These are phyloP conservation scores for Papiliotrema laurentii DNA, from an alignment of 1,284 basidiomycete species.

Conservation along the genomic window DNA sequence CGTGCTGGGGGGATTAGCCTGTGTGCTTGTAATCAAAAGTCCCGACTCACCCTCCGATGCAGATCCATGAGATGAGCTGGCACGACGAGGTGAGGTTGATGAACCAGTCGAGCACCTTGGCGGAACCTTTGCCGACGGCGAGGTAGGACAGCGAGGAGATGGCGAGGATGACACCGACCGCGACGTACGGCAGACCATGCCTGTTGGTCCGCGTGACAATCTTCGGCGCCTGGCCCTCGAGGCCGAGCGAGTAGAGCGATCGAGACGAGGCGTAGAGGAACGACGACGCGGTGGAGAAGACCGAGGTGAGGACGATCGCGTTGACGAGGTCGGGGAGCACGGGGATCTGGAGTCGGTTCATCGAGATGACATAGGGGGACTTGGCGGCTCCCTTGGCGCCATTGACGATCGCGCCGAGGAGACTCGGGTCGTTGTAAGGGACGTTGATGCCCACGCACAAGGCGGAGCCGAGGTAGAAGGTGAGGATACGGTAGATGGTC, in stretches of 20 bases:
- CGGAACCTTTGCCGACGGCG: conserved; percentile 11
- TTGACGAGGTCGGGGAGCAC: conserved; percentile 43
- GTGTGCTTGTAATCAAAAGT: too few relatives aligned
- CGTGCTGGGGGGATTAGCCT: conserved; percentile 5
- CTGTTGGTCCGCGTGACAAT: conserved; percentile 26
- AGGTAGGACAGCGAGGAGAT: conserved; percentile 30
- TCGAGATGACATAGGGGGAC: conserved; percentile 7
- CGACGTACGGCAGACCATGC: conserved; percentile 21
- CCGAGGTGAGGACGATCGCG: conserved; percentile 36
- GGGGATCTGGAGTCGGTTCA: conserved; percentile 40
- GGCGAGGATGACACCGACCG: conserved; percentile 21
- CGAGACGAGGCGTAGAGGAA: conserved; percentile 32
- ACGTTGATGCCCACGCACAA: conserved; percentile 30
- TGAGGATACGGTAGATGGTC: conserved; percentile 29
- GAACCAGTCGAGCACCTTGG: background rate
- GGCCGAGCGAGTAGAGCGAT: conserved; percentile 31
- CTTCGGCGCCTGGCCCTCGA: conserved; percentile 28
- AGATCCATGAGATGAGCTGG: background rate
- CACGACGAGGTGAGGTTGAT: background rate
- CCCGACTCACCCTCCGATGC: background rate
- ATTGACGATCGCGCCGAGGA: background rate
- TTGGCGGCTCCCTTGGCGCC: background rate
- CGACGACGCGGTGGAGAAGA: conserved; percentile 39
- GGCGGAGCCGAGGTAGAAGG: conserved; percentile 36
- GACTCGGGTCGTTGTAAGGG: conserved; percentile 14